Conservation (phyloP, 192 early-diverging fungal genomes). For the Mortierella antarctica region DNA sequence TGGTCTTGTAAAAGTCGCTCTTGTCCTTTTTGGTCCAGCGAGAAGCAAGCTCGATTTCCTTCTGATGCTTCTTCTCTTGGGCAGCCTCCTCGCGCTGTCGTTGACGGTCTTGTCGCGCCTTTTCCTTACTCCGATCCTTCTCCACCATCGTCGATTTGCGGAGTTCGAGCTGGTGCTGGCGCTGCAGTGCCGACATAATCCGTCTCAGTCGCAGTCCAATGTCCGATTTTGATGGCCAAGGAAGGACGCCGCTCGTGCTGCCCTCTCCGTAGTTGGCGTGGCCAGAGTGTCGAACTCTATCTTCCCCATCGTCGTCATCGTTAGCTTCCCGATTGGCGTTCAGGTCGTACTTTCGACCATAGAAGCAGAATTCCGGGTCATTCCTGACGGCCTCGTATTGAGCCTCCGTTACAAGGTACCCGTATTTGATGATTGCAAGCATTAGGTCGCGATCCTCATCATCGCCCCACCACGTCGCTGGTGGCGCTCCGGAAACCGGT, state of each 20-base stretch:
- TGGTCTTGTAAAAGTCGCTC: conserved; percentile 64
- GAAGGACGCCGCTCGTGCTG: conserved; percentile 42
- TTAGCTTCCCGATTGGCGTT: conserved; percentile 43
- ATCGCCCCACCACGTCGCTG: conserved; percentile 80
- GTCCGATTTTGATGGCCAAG: conserved; percentile 72
- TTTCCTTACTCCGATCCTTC: conserved; percentile 57
- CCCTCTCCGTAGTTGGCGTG: conserved; percentile 10
- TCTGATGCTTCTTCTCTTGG: conserved; percentile 54
- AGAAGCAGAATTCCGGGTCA: conserved; percentile 64
- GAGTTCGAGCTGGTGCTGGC: conserved; percentile 61
- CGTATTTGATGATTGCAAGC: conserved; percentile 80
- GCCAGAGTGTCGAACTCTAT: conserved; percentile 9
- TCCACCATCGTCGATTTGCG: conserved; percentile 54
- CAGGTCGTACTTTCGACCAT: conserved; percentile 58
- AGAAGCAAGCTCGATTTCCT: conserved; percentile 53
- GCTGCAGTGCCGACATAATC: conserved; percentile 65
- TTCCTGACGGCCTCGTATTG: conserved; percentile 59
- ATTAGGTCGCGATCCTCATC: conserved; percentile 83
- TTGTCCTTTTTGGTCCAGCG: conserved; percentile 67
- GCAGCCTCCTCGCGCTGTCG: conserved; percentile 56
- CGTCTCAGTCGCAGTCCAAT: conserved; percentile 69
- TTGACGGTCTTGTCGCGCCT: conserved; percentile 48
- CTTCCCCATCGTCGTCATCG: conserved; percentile 43
- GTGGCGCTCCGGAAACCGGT: conserved; percentile 63
- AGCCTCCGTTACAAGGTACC: conserved; percentile 64